These are phyloP conservation scores for Aureococcus anophagefferens DNA, from an alignment of 108 stramenopile genomes.

Conservation along the genomic window DNA sequence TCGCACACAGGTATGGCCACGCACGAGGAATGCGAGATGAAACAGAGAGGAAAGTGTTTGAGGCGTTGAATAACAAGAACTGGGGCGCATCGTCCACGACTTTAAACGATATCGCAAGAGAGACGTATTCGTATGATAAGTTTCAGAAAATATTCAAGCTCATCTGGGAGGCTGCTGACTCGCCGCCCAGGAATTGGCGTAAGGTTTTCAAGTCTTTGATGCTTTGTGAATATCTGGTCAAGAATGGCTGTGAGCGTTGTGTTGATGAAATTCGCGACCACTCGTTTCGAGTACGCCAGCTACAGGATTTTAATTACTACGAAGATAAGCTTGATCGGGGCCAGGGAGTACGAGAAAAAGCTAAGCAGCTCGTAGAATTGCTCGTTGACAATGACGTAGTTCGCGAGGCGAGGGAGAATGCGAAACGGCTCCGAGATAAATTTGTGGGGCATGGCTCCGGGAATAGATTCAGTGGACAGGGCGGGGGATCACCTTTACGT, in stretches of 20 bases:
- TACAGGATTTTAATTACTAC: conserved; percentile 86
- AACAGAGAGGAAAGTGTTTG: conserved; percentile 86
- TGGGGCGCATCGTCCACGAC: conserved; percentile 85
- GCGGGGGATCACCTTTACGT: no score
- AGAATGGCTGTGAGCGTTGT: conserved; percentile 85
- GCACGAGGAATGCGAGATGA: conserved; percentile 45
- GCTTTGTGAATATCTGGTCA: conserved; percentile 82
- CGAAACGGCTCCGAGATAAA: conserved; percentile 55
- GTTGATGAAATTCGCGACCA: conserved; percentile 90
- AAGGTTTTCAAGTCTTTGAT: conserved; percentile 82
- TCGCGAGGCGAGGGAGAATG: conserved; percentile 81
- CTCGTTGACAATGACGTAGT: conserved; percentile 77
- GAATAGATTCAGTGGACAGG: no score
- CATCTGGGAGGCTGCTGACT: conserved; percentile 76
- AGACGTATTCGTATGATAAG: conserved; percentile 79
- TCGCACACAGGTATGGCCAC: no score
- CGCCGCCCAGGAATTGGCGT: conserved; percentile 69
- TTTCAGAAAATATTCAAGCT: conserved; percentile 55
- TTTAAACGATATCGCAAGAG: conserved; percentile 86
- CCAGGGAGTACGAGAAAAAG: conserved; percentile 75
- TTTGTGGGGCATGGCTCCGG: conserved; percentile 15
- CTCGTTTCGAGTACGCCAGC: conserved; percentile 55
- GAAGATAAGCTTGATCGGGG: conserved; percentile 85
- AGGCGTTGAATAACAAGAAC: conserved; percentile 93
- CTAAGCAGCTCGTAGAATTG: conserved; percentile 81